phyloP scores from a whole-genome alignment of 352 stramenopile species.

The Globisporangium heterothallicum region DNA sequence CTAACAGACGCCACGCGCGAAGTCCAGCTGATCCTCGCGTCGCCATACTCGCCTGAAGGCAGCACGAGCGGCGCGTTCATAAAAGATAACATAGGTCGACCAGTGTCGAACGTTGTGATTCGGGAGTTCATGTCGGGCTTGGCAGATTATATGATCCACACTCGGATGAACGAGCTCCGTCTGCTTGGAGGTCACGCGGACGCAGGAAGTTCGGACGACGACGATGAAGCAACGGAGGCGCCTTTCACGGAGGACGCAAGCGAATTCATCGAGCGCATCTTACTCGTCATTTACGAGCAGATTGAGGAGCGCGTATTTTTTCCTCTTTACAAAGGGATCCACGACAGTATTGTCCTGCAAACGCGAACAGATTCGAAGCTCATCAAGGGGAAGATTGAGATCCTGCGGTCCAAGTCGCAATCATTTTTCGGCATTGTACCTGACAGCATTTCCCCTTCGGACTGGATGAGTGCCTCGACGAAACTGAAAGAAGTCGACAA shows the following conservation, averaged over 20 bases:
- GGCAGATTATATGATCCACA: conserved; percentile 78
- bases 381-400: conserved; percentile 76
- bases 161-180: conserved; percentile 69
- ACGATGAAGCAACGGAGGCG: conserved; percentile 18
- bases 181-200: conserved; percentile 47
- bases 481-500: conserved; percentile 77
- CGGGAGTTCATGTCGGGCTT: conserved; percentile 75
- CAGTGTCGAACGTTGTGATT: conserved; percentile 44
- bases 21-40: conserved; percentile 77
- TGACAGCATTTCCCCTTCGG: conserved; percentile 47
- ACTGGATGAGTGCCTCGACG: conserved; percentile 51
- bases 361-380: conserved; percentile 65
- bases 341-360: conserved; percentile 55
- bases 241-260: conserved; percentile 18
- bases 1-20: conserved; percentile 70
- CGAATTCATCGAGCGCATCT: conserved; percentile 60
- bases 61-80: conserved; percentile 69
- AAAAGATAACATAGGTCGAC: conserved; percentile 50
- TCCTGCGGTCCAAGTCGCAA: conserved; percentile 71
- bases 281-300: conserved; percentile 73
- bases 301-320: conserved; percentile 84
- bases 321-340: conserved; percentile 62
- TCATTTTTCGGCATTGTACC: conserved; percentile 81
- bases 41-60: conserved; percentile 79
- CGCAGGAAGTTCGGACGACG: conserved; percentile 21